Conservation (phyloP, 306 rosid species). For the Pyrus communis region DNA sequence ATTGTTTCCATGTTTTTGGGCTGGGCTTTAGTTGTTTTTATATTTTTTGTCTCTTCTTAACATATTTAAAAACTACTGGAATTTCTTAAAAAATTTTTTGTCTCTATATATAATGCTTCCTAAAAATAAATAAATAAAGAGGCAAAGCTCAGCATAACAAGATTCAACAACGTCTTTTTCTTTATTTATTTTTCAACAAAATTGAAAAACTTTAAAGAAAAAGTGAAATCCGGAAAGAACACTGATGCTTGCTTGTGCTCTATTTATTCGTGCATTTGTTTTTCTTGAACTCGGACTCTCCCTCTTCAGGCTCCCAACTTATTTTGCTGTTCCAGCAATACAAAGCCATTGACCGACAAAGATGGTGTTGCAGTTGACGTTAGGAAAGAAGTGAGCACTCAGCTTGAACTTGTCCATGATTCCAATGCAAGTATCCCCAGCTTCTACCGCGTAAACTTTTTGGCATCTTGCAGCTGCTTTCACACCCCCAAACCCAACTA, state of each 20-base stretch:
- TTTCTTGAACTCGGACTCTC: background rate
- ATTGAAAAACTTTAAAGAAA: background rate
- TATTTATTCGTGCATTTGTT: background rate
- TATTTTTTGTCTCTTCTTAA: no score
- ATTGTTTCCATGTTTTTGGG: no score
- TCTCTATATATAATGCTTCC: no score
- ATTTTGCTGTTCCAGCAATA: background rate
- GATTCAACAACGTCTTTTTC: no score
- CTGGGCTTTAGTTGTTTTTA: no score
- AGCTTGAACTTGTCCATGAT: background rate
- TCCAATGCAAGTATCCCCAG: background rate
- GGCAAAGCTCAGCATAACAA: no score
- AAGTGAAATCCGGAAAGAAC: background rate
- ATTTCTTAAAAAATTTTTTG: no score
- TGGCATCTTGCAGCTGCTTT: background rate
- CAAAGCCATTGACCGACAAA: slow-evolving; percentile 15
- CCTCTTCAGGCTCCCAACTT: background rate
- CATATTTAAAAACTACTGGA: no score
- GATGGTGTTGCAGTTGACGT: slow-evolving; percentile 1
- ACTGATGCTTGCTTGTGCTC: background rate
- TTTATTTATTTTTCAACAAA: background rate
- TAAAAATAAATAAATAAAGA: no score
- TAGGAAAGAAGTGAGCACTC: background rate
- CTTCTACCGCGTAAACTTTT: background rate
- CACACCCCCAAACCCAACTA: background rate